Evolutionary conservation across 164 flowering plant genomes (phyloP).

Genomic region (Magnolia changhungtana): DNA sequence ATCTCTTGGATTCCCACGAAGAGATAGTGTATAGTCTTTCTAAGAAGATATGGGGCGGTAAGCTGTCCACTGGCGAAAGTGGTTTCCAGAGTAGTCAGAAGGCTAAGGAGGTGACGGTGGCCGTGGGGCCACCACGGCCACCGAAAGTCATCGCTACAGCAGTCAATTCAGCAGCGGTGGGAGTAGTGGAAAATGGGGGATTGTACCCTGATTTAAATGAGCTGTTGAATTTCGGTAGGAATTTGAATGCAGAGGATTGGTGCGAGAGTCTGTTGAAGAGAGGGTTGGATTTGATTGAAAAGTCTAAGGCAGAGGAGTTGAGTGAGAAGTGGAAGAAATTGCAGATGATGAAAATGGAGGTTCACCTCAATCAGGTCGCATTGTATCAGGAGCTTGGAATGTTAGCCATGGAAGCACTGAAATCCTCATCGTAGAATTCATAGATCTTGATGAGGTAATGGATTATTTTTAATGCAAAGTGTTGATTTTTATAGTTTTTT

Average conservation of each 20-base stretch:
- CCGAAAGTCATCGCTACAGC: neutral
- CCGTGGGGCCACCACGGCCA: neutral
- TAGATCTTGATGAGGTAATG: too few species aligned
- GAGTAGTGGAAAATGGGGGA: neutral
- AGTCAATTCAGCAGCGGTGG: neutral
- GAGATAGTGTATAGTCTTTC: conserved; percentile 2
- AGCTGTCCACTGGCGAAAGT: too few species aligned
- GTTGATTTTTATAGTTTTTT: too few species aligned
- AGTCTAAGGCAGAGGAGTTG: conserved; percentile 4
- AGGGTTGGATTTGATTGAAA: conserved; percentile 7
- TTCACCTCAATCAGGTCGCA: neutral
- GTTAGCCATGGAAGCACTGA: too few species aligned
- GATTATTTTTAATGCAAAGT: too few species aligned
- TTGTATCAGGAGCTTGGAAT: neutral
- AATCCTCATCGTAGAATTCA: too few species aligned
- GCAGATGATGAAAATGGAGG: conserved; percentile 6
- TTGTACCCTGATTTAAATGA: neutral
- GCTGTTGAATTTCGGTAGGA: neutral
- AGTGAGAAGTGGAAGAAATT: conserved; percentile 8
- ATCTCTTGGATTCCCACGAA: neutral
- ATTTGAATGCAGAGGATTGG: neutral
- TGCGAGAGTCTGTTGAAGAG: neutral
- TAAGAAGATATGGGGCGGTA: conserved; percentile 1
- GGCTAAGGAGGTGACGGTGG: neutral
- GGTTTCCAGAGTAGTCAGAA: too few species aligned